Conservation (phyloP, 176 grass and related monocot genomes). For the Aegilops sharonensis region DNA sequence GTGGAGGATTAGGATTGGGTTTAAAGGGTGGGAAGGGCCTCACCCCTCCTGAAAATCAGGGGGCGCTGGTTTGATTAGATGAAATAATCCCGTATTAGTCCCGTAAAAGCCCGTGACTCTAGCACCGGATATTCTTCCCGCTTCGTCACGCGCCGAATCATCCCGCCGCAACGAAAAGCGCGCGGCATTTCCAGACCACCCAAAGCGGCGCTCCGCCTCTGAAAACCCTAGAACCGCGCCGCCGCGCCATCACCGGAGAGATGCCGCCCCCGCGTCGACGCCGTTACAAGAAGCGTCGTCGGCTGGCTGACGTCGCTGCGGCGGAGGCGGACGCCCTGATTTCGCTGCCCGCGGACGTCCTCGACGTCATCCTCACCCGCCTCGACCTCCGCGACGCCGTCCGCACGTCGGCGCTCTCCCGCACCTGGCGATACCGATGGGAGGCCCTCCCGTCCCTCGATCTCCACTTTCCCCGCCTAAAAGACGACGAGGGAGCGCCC, state of each 20-base stretch:
- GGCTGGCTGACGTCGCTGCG: neutral
- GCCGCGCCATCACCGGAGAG: neutral
- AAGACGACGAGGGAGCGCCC: neutral
- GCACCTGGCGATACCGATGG: constrained; percentile 30
- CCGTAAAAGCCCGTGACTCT: no score
- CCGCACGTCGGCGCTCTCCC: constrained; percentile 23
- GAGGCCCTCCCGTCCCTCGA: neutral
- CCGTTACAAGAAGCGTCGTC: neutral
- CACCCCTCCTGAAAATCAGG: no score
- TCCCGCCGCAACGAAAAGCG: neutral
- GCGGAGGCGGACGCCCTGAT: neutral
- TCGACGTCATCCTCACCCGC: constrained; percentile 8
- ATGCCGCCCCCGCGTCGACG: neutral
- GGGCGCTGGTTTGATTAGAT: no score
- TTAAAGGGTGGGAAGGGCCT: no score
- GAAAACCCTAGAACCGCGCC: neutral
- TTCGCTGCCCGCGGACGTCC: neutral
- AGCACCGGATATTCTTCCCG: no score
- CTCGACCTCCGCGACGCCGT: constrained; percentile 22
- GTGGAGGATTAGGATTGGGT: no score
- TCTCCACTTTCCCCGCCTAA: neutral
- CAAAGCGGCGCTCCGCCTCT: neutral
- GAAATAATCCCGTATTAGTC: no score
- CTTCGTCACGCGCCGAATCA: no score
- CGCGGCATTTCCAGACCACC: neutral